Percentiles rank a stretch among this genome's conserved stretches.
phyloP scores from a whole-genome alignment of 495 filamentous ascomycete species.

The Daldinia concentrica region DNA sequence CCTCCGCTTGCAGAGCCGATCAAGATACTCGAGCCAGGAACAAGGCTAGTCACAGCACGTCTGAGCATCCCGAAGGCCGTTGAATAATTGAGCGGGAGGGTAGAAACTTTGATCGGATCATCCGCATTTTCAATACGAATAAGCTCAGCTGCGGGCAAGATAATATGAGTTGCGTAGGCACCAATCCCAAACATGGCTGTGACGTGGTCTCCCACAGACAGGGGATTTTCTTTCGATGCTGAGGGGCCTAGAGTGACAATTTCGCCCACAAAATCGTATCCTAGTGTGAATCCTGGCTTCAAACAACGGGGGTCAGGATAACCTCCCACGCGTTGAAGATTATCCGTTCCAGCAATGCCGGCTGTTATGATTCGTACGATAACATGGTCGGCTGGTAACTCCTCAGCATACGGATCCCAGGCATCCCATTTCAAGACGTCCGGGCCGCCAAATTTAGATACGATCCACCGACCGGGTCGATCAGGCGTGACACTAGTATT shows the following conservation, averaged over 20 bases:
- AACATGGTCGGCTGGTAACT: neutral
- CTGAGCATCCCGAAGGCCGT: slow-evolving; percentile 4
- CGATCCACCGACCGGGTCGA: slow-evolving; percentile 9
- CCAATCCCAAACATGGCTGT: neutral
- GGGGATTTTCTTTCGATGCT: neutral
- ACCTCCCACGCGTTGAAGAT: slow-evolving; percentile 7
- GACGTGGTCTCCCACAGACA: neutral
- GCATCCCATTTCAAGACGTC: slow-evolving; percentile 11
- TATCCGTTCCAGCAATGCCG: slow-evolving; percentile 9
- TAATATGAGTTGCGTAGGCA: neutral
- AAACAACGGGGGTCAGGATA: neutral
- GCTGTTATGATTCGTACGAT: slow-evolving; percentile 4
- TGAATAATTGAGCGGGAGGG: slow-evolving; percentile 1
- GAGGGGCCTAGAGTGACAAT: neutral
- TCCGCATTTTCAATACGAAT: neutral
- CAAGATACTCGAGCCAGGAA: neutral
- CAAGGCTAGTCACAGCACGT: neutral
- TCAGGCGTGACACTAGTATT: slow-evolving; percentile 5
- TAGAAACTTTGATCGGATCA: neutral
- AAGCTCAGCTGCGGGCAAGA: neutral
- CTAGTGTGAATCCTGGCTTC: slow-evolving; percentile 7
- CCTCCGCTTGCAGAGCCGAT: slow-evolving; percentile 11
- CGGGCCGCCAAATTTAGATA: slow-evolving; percentile 7
- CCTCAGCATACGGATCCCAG: neutral
- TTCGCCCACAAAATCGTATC: neutral